These are phyloP conservation scores for Xanthoconium separans DNA, from an alignment of 1,284 basidiomycete genomes.

Conservation along the genomic window DNA sequence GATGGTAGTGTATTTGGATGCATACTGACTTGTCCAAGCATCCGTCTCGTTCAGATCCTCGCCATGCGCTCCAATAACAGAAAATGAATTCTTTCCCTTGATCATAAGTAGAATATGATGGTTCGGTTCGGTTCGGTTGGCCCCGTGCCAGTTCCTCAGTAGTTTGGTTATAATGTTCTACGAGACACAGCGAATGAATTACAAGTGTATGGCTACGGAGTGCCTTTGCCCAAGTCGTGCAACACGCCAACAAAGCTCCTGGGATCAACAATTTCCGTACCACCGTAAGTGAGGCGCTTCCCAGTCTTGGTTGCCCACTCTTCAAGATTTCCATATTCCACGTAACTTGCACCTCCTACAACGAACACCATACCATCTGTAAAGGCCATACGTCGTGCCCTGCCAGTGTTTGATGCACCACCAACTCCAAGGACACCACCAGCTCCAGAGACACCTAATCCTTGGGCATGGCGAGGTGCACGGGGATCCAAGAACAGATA, in stretches of 20 bases:
- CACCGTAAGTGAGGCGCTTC: slow-evolving; percentile 90
- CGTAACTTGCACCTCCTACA: slow-evolving; percentile 95
- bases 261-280: slow-evolving; percentile 93
- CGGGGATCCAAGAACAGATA: slow-evolving; percentile 94
- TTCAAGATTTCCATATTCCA: slow-evolving; percentile 95
- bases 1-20: neutral
- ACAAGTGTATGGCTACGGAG: slow-evolving; percentile 9
- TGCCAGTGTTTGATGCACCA: slow-evolving; percentile 43
- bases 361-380: slow-evolving; percentile 91
- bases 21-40: slow-evolving; percentile 39
- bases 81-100: no score
- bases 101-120: neutral
- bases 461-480: slow-evolving; percentile 60
- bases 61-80: slow-evolving; percentile 58
- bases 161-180: no score
- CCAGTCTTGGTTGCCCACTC: slow-evolving; percentile 85
- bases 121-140: neutral
- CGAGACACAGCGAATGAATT: no score
- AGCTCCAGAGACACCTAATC: slow-evolving; percentile 49
- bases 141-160: neutral
- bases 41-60: slow-evolving; percentile 84
- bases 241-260: slow-evolving; percentile 77
- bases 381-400: slow-evolving; percentile 77
- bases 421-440: slow-evolving; percentile 42
- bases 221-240: slow-evolving; percentile 56